Evolutionary conservation across 768 basidiomycete species (phyloP).

Genomic region (Pholiota conissans): DNA sequence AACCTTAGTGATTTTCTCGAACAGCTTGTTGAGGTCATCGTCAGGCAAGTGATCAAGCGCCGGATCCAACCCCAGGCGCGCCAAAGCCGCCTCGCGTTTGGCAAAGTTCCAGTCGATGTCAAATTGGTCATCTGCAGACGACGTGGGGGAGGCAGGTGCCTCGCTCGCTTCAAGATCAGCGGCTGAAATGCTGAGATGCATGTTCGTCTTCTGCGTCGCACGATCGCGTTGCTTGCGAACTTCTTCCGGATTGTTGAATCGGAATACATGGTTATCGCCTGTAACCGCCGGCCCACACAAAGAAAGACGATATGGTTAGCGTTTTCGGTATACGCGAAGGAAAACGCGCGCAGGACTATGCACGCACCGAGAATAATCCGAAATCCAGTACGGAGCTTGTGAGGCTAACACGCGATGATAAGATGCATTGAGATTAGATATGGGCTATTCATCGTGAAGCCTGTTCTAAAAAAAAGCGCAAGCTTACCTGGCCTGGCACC

Average conservation of each 20-base stretch:
- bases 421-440: background rate
- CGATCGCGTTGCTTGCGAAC: conserved; percentile 90
- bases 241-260: conserved; percentile 95
- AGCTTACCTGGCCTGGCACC: conserved; percentile 66
- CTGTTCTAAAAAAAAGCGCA: conserved; percentile 1
- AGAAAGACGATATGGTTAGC: conserved; percentile 1
- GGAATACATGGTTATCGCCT: conserved; percentile 97
- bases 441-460: background rate
- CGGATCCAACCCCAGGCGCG: conserved; percentile 83
- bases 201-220: conserved; percentile 68
- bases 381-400: conserved; percentile 91
- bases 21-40: conserved; percentile 91
- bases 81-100: conserved; percentile 89
- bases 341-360: conserved; percentile 12
- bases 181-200: conserved; percentile 65
- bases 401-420: conserved; percentile 43
- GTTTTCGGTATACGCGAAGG: background rate
- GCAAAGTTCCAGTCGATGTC: conserved; percentile 99
- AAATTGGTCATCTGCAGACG: conserved; percentile 60
- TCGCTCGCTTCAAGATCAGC: conserved; percentile 61
- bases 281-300: conserved; percentile 3
- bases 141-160: conserved; percentile 69
- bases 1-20: conserved; percentile 91
- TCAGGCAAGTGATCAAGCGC: conserved; percentile 91
- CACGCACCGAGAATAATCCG: conserved; percentile 90